Base-by-base conservation (phyloP, 2,329 filamentous ascomycete genomes). In the Colletotrichum liaoningense region DNA sequence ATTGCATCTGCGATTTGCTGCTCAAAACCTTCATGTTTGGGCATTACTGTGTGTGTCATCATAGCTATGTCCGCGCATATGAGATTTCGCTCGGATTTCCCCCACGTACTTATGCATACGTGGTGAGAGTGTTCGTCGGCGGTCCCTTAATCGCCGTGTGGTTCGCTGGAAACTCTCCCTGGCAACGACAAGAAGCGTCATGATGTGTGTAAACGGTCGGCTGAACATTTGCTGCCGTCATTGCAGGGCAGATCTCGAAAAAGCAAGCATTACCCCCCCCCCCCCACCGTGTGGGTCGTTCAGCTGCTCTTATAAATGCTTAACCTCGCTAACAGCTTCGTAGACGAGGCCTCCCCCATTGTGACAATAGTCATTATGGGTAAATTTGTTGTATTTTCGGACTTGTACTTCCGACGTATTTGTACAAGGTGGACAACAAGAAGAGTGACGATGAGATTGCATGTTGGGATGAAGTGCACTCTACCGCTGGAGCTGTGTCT, bases 121-220 rank as follows among this genome's bases (percentile, higher is more conserved):
- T 24, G 38, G 14, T 16, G 16, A 14, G 38, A 42, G 38, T 42
- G 3, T 42, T 42, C 38, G 38, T 42, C 16, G 38, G 38, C 6
- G 16, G 14, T 16, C 38, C 14, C 38, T 7, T 42, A 16, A 6
- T 42, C 14, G 38, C 14, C 14, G 14, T 8, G 38, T 42, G 14
- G 14, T 42, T 42, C 14, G 38, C 14, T 42, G 38, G 5, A 42
- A 42, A 42, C 38, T 6, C 38, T 42, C 38, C 38, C 38, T 42
- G 5, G 38, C 14, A 42, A 7, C 5, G 38, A 42, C 88, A 73
- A 83, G 88, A 38, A 89, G 5, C 38, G 38, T 42, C 38, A 88
- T 88, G 1, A 84, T 90, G 72, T 89, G 89, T 72, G 88, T 88
- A 3, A 7, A 42, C 6, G 5, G 38, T 7, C 89, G 87, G 84